phyloP scores from a whole-genome alignment of 2,329 filamentous ascomycete genomes.

The Aspergillus arachidicola region DNA sequence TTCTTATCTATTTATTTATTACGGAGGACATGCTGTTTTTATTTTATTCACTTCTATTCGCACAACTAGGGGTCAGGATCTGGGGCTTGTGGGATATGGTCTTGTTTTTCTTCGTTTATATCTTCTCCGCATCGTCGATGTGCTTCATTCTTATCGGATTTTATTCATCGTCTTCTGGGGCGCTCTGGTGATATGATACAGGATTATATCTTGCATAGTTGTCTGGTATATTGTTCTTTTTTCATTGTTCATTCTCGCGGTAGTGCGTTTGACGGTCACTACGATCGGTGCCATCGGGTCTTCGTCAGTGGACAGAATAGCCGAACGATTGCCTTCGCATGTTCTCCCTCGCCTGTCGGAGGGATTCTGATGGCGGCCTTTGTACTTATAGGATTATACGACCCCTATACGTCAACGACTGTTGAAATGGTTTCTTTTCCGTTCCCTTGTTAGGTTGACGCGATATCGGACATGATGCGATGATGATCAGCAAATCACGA shows the following conservation, averaged over 20 bases:
- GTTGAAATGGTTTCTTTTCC: not conserved
- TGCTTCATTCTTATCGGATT: slow-evolving; percentile 11
- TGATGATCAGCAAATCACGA: not conserved
- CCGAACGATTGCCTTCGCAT: not conserved
- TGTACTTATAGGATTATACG: slow-evolving; percentile 3
- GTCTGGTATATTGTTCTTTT: slow-evolving; percentile 11
- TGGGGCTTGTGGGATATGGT: slow-evolving; percentile 12
- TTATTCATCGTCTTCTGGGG: slow-evolving; percentile 25
- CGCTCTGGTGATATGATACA: slow-evolving; percentile 31
- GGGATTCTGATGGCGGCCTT: not conserved
- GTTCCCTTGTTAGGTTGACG: not conserved
- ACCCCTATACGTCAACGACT: not conserved
- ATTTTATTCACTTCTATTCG: not conserved
- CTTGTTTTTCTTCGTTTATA: slow-evolving; percentile 18
- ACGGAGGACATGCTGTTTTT: slow-evolving; percentile 7
- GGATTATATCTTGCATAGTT: slow-evolving; percentile 25
- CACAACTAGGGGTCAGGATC: slow-evolving; percentile 12
- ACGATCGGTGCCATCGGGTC: not conserved
- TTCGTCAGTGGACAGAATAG: slow-evolving; percentile 1
- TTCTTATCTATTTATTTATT: slow-evolving; percentile 2
- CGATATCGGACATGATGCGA: not conserved
- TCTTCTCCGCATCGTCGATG: slow-evolving; percentile 20
- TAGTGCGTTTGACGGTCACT: slow-evolving; percentile 8
- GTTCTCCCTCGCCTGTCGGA: not conserved
- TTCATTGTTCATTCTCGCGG: not conserved